phyloP scores from a whole-genome alignment of 208 protist species.

The Trypanosoma avium region DNA sequence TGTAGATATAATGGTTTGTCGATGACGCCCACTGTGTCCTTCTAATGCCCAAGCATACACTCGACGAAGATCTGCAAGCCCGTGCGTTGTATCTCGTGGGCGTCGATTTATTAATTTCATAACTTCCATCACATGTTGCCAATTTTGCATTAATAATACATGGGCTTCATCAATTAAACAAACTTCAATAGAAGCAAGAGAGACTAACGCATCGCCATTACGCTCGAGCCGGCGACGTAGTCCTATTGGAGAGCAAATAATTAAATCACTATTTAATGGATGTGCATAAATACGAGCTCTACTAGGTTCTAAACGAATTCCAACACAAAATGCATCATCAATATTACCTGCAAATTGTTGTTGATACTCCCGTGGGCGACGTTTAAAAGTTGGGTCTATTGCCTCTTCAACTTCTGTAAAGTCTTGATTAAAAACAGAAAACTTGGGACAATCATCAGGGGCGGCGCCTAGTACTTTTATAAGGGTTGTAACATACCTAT shows the following conservation, averaged over 20 bases:
- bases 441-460: slow-evolving; percentile 63
- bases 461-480: slow-evolving; percentile 67
- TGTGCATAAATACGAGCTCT: slow-evolving; percentile 87
- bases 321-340: slow-evolving; percentile 95
- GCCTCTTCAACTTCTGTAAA: slow-evolving; percentile 90
- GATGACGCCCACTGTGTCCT: slow-evolving; percentile 74
- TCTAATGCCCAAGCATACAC: slow-evolving; percentile 88
- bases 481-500: slow-evolving; percentile 86
- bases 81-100: slow-evolving; percentile 79
- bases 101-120: slow-evolving; percentile 79
- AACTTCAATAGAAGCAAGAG: slow-evolving; percentile 95
- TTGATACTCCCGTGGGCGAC: slow-evolving; percentile 89
- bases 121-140: slow-evolving; percentile 88
- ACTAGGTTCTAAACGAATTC: slow-evolving; percentile 73
- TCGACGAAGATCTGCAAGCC: slow-evolving; percentile 83
- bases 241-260: slow-evolving; percentile 96
- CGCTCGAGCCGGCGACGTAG: slow-evolving; percentile 79
- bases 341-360: slow-evolving; percentile 95
- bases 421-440: slow-evolving; percentile 79
- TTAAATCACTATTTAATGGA: slow-evolving; percentile 93
- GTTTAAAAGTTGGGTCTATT: slow-evolving; percentile 78
- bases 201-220: slow-evolving; percentile 69
- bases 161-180: slow-evolving; percentile 93
- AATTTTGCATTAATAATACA: slow-evolving; percentile 97
- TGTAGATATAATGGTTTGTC: slow-evolving; percentile 93